Conservation (phyloP, 2,329 filamentous ascomycete species). For the Colletotrichum sp. region DNA sequence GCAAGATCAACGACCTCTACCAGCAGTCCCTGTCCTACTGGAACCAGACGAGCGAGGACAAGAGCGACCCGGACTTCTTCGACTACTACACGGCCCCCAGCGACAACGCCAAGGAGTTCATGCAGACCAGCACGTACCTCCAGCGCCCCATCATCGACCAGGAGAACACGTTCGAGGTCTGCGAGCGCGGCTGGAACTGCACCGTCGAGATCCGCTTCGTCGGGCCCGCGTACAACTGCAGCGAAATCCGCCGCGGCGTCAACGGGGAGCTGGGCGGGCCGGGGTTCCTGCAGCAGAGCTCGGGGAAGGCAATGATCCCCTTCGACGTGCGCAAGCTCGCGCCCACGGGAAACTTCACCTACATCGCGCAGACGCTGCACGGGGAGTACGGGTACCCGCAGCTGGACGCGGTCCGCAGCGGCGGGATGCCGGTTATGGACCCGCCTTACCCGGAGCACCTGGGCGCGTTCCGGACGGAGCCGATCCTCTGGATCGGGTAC, state of each 20-base stretch:
- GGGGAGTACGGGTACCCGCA: slow-evolving; percentile 32
- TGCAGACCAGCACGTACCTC: slow-evolving; percentile 27
- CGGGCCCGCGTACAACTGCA: slow-evolving; percentile 38
- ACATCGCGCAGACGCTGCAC: slow-evolving; percentile 28
- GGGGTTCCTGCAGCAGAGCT: not conserved
- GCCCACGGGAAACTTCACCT: slow-evolving; percentile 32
- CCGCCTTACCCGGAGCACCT: slow-evolving; percentile 27
- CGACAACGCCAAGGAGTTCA: slow-evolving; percentile 25
- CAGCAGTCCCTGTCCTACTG: slow-evolving; percentile 32
- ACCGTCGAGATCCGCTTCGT: slow-evolving; percentile 34
- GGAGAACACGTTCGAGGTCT: slow-evolving; percentile 32
- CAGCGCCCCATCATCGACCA: slow-evolving; percentile 26
- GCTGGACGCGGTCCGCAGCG: slow-evolving; percentile 22
- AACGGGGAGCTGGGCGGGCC: not conserved
- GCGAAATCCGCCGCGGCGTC: slow-evolving; percentile 15
- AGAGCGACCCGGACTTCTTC: slow-evolving; percentile 26
- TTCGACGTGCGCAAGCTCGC: slow-evolving; percentile 29
- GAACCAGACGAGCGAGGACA: slow-evolving; percentile 32
- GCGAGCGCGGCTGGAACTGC: slow-evolving; percentile 37
- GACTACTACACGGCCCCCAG: slow-evolving; percentile 33
- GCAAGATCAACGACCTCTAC: slow-evolving; percentile 22
- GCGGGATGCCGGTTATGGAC: slow-evolving; percentile 27
- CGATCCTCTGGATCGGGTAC: slow-evolving; percentile 37
- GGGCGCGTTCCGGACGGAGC: slow-evolving; percentile 35
- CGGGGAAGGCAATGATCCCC: slow-evolving; percentile 25